phyloP scores from a whole-genome alignment of 2,329 filamentous ascomycete genomes.

The Aspergillaceae sp. region DNA sequence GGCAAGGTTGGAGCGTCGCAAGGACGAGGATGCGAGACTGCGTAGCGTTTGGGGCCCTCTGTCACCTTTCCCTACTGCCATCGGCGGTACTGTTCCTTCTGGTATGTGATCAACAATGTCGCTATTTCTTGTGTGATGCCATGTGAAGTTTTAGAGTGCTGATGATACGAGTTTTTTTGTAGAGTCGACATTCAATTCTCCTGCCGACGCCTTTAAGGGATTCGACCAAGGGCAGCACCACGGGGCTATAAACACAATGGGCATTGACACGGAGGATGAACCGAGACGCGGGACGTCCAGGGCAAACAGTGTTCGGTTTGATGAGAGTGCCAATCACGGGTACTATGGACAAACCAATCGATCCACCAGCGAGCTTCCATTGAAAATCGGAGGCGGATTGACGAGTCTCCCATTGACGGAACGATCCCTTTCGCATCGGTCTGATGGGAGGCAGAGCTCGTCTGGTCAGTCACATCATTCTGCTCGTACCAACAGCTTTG shows the following conservation, averaged over 20 bases:
- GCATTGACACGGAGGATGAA: slow-evolving; percentile 78
- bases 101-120: slow-evolving; percentile 48
- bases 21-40: slow-evolving; percentile 54
- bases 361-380: slow-evolving; percentile 73
- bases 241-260: slow-evolving; percentile 69
- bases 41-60: slow-evolving; percentile 81
- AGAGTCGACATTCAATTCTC: slow-evolving; percentile 72
- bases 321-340: slow-evolving; percentile 86
- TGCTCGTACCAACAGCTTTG: slow-evolving; percentile 76
- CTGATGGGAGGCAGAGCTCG: slow-evolving; percentile 88
- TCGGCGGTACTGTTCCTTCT: slow-evolving; percentile 77
- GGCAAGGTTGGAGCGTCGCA: slow-evolving; percentile 51
- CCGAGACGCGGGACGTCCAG: slow-evolving; percentile 79
- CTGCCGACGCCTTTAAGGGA: slow-evolving; percentile 78
- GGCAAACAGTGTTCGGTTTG: slow-evolving; percentile 94
- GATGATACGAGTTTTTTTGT: slow-evolving; percentile 4
- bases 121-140: slow-evolving; percentile 1
- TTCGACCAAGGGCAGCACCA: slow-evolving; percentile 77
- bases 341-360: slow-evolving; percentile 79
- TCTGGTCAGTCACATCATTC: slow-evolving; percentile 74
- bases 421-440: slow-evolving; percentile 86
- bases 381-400: slow-evolving; percentile 70
- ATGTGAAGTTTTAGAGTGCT: background rate
- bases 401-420: slow-evolving; percentile 77
- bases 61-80: slow-evolving; percentile 79